These are phyloP conservation scores for Hanseniaspora uvarum DNA, from an alignment of 1,139 yeast genomes.

Conservation along the genomic window DNA sequence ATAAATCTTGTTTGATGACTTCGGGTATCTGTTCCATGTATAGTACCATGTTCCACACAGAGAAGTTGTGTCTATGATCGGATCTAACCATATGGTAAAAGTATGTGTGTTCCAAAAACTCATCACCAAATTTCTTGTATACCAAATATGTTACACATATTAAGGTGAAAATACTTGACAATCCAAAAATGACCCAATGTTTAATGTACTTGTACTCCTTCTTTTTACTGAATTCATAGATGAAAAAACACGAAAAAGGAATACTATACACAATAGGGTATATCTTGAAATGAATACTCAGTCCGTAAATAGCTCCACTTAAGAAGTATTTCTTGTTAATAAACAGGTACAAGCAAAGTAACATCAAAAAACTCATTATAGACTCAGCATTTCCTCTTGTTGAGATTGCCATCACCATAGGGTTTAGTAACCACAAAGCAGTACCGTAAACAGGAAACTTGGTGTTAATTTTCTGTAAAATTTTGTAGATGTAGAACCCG, in stretches of 20 bases:
- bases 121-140: constrained; percentile 61
- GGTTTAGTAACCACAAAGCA: constrained; percentile 81
- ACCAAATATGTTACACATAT: constrained; percentile 42
- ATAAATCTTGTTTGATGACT: not conserved
- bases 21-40: constrained; percentile 49
- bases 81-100: constrained; percentile 70
- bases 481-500: constrained; percentile 51
- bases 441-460: constrained; percentile 35
- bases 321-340: constrained; percentile 32
- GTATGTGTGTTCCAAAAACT: constrained; percentile 69
- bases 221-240: constrained; percentile 1
- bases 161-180: constrained; percentile 35
- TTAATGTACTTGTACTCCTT: constrained; percentile 32
- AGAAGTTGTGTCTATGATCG: constrained; percentile 92
- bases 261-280: constrained; percentile 81
- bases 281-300: constrained; percentile 79
- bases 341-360: constrained; percentile 46
- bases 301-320: constrained; percentile 61
- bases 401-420: constrained; percentile 88
- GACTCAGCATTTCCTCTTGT: constrained; percentile 94
- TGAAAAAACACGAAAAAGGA: constrained; percentile 32
- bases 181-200: constrained; percentile 25
- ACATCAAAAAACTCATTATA: constrained; percentile 64
- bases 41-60: constrained; percentile 68
- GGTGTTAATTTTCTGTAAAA: constrained; percentile 31